Percentiles rank a stretch among this genome's conserved stretches.
Evolutionary conservation across 108 stramenopile genomes (phyloP).

Genomic region (Discostella pseudostelligera): DNA sequence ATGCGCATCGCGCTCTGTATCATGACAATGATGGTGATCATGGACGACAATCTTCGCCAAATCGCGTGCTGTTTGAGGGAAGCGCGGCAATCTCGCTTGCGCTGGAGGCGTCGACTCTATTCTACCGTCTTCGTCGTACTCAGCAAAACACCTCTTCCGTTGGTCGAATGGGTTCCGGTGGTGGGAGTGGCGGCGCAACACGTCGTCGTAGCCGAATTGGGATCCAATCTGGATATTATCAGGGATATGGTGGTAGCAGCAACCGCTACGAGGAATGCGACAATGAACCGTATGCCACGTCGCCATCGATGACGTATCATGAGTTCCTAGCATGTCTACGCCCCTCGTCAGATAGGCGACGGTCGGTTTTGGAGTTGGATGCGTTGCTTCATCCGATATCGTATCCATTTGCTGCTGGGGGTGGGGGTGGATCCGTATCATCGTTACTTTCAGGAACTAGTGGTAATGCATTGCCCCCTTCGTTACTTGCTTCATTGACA

Average conservation of each 20-base stretch:
- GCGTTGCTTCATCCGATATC: conserved; percentile 43
- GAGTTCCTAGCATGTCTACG: conserved; percentile 63
- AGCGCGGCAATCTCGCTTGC: conserved; percentile 67
- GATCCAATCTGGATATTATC: conserved; percentile 49
- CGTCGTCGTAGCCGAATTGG: conserved; percentile 37
- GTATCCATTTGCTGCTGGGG: not conserved
- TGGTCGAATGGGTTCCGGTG: not conserved
- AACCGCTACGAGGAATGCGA: conserved; percentile 15
- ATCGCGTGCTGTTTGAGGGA: conserved; percentile 47
- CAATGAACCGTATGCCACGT: conserved; percentile 46
- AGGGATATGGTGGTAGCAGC: conserved; percentile 24
- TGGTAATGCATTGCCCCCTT: conserved; percentile 12
- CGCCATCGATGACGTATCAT: conserved; percentile 49
- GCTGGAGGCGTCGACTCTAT: conserved; percentile 66
- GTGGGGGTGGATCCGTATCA: not conserved
- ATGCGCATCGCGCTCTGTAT: conserved; percentile 24
- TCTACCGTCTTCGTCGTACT: conserved; percentile 50
- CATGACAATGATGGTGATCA: not conserved
- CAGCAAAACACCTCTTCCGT: not conserved
- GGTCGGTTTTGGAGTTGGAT: conserved; percentile 69
- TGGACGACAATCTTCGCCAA: not conserved
- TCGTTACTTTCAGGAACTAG: not conserved
- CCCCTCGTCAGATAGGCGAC: conserved; percentile 50
- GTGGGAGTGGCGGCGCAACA: not conserved
- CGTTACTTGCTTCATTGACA: conserved; percentile 11